Evolutionary conservation across 1,284 basidiomycete species (phyloP).

Genomic region (Pyrrhoderma lamaoense): DNA sequence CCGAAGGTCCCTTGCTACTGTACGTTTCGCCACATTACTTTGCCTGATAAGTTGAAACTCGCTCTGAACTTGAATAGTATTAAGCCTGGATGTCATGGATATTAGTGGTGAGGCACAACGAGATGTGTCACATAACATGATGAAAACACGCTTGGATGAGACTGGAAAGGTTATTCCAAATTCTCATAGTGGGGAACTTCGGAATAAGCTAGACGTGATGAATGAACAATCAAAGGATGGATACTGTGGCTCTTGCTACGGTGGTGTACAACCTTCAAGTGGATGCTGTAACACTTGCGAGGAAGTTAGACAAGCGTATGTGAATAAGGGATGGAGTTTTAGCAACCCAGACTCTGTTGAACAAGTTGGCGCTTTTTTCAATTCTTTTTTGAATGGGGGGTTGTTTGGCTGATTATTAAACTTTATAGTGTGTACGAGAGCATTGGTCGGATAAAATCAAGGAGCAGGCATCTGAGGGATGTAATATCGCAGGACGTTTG

Average conservation of each 20-base stretch:
- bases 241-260: slow-evolving; percentile 97
- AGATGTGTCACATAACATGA: slow-evolving; percentile 84
- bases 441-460: slow-evolving; percentile 93
- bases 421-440: slow-evolving; percentile 91
- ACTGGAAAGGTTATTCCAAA: slow-evolving; percentile 55
- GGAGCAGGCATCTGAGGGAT: slow-evolving; percentile 91
- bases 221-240: slow-evolving; percentile 52
- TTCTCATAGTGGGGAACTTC: slow-evolving; percentile 55
- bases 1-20: slow-evolving; percentile 96
- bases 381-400: too few relatives aligned
- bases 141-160: slow-evolving; percentile 73
- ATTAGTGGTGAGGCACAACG: slow-evolving; percentile 93
- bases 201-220: slow-evolving; percentile 81
- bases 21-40: slow-evolving; percentile 37
- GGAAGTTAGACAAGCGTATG: slow-evolving; percentile 87
- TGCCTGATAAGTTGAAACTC: not conserved
- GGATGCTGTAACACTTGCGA: slow-evolving; percentile 98
- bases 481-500: slow-evolving; percentile 86
- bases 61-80: slow-evolving; percentile 45
- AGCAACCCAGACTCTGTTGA: slow-evolving; percentile 86
- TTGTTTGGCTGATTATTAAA: too few relatives aligned
- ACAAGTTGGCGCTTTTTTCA: slow-evolving; percentile 54
- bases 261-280: slow-evolving; percentile 71
- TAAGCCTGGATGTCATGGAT: slow-evolving; percentile 96
- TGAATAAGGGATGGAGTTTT: slow-evolving; percentile 94